Conservation (phyloP, 306 rosid genomes). For the Medicago truncatula region DNA sequence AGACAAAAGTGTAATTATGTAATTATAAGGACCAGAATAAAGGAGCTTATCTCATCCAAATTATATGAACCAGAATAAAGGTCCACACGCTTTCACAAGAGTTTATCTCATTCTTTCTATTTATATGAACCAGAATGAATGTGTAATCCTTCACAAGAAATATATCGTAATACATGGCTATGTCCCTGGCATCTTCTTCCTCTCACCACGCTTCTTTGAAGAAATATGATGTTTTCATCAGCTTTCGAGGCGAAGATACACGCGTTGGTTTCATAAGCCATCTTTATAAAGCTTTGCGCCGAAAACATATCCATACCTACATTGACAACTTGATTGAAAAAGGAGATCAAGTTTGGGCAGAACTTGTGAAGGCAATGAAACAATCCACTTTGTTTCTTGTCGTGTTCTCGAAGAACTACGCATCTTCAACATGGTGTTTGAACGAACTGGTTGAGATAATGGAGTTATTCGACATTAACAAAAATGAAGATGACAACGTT, state of each 20-base stretch:
- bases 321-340: not conserved
- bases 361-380: conserved; percentile 7
- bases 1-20: too few relatives aligned
- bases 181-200: too few relatives aligned
- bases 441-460: conserved; percentile 34
- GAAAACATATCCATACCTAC: not conserved
- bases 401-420: not conserved
- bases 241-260: conserved; percentile 32
- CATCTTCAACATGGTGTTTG: conserved; percentile 33
- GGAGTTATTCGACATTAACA: not conserved
- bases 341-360: not conserved
- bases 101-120: too few relatives aligned
- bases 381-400: not conserved
- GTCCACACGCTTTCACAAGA: too few relatives aligned
- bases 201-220: not conserved
- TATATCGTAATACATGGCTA: too few relatives aligned
- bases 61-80: rapidly evolving
- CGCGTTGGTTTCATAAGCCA: conserved; percentile 28
- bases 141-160: too few relatives aligned
- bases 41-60: too few relatives aligned
- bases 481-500: not conserved
- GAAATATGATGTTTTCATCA: conserved; percentile 25
- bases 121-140: too few relatives aligned
- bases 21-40: too few relatives aligned
- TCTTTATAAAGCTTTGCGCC: not conserved